Base-by-base conservation (phyloP, 805 yeast species). In the Schwanniomyces occidentalis region DNA sequence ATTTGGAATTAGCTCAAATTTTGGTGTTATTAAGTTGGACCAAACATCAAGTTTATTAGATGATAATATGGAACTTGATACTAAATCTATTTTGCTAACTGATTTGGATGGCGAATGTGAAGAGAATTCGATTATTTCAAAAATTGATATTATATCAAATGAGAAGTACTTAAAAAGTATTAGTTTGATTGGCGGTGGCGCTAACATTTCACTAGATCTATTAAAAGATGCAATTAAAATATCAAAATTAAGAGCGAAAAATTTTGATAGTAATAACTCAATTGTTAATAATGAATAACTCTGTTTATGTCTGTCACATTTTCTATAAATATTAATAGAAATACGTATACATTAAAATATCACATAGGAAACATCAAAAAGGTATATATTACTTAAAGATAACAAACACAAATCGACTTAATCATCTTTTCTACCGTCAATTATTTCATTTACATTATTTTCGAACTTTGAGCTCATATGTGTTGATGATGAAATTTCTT, bases 81-180 rank as follows among this genome's bases (percentile, higher is more conserved):
- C 39, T 4, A 34, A 55, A 16, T 44, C 74, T 1, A 64, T 78
- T 0, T 48, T 86, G 10, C 55, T 88, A 30, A 80, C 85, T 1
- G 96, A 88, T 52, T 50, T 86, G 25, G 95, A 87, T 54, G 95
- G 95, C 9, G 91, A 84, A 41, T 83, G 89, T 4, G 96, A 88
- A 56, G 95, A 87, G 49, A 51, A 65, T 8, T 69, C 80, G 20
- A 69, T 82, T 3, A 60, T 59, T 27, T 76, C 85, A 27, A 71
- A 78, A 13, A 60, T 86, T 10, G 60, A 69, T 15, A 68, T 78
- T 1, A 67, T 80, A 10, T 47, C 55, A 4, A 51, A 47, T 29
- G 48, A 49, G 4, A 37, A 38, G 3, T 37, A 44, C 17, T 20
- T 39, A 15, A 70, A 65, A 34, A 63, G 71, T 17, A 58, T 80